phyloP scores from a whole-genome alignment of 331 rosid genomes.

The Prunus yedoensis region DNA sequence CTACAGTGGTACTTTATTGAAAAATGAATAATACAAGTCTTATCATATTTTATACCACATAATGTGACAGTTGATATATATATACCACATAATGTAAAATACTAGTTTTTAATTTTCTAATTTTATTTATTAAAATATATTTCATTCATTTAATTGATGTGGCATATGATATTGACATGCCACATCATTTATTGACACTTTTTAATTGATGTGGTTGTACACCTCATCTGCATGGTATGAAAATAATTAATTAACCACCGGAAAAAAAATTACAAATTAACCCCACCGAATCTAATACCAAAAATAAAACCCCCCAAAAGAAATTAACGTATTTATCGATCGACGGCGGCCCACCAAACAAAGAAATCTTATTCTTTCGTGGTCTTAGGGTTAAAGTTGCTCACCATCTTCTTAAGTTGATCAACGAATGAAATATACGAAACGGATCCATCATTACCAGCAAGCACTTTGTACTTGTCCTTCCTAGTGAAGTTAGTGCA shows the following conservation, averaged over 20 bases:
- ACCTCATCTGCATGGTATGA: too few relatives aligned
- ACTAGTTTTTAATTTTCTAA: too few relatives aligned
- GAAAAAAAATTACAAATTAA: not conserved
- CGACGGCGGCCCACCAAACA: not conserved
- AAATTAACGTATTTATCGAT: not conserved
- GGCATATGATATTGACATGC: too few relatives aligned
- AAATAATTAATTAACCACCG: too few relatives aligned
- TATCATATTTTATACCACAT: too few relatives aligned
- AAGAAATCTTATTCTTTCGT: not conserved
- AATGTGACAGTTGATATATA: too few relatives aligned
- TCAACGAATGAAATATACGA: conserved; percentile 45
- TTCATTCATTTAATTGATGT: too few relatives aligned
- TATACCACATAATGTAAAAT: too few relatives aligned
- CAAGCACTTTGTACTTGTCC: conserved; percentile 83
- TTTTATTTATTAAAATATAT: too few relatives aligned
- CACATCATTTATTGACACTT: too few relatives aligned
- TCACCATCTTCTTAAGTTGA: conserved; percentile 42
- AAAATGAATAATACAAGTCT: not conserved
- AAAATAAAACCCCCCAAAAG: too few relatives aligned
- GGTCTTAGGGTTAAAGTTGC: conserved; percentile 15
- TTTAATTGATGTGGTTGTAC: too few relatives aligned
- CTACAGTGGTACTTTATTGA: not conserved
- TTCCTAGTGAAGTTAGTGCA: conserved; percentile 84
- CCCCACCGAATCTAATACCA: not conserved
- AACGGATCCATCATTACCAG: conserved; percentile 86